Conservation (phyloP, 768 basidiomycete genomes). For the Psilocybe azurescens region DNA sequence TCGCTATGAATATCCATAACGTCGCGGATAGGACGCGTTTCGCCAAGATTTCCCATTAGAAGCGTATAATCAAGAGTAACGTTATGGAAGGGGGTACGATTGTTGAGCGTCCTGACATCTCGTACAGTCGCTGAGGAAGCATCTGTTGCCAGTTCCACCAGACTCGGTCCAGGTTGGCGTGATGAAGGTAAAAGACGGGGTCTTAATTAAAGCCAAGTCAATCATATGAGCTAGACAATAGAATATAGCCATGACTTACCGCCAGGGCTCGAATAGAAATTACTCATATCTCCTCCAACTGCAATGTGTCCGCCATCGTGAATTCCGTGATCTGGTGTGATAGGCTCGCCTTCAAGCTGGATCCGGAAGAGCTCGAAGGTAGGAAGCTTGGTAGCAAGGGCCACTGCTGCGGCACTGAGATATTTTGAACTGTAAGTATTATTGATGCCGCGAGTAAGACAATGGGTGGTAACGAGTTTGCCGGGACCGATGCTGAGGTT, state of each 20-base stretch:
- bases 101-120: constrained; percentile 38
- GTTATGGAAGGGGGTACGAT: constrained; percentile 31
- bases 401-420: constrained; percentile 29
- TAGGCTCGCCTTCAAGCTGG: constrained; percentile 39
- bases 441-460: constrained; percentile 39
- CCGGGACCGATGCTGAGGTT: constrained; percentile 40
- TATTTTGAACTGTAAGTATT: constrained; percentile 22
- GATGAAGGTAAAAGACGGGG: constrained; percentile 29
- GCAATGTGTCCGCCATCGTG: constrained; percentile 44
- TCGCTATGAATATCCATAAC: constrained; percentile 36
- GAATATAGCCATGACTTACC: too few relatives aligned
- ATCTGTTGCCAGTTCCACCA: constrained; percentile 47
- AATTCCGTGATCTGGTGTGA: constrained; percentile 25
- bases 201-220: not conserved
- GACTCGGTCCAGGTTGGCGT: constrained; percentile 43
- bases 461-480: constrained; percentile 34
- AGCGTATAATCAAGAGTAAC: constrained; percentile 39
- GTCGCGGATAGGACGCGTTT: constrained; percentile 32
- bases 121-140: constrained; percentile 28
- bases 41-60: constrained; percentile 32
- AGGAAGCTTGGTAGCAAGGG: constrained; percentile 27
- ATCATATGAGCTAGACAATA: not conserved
- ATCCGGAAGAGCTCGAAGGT: constrained; percentile 39
- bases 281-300: constrained; percentile 39
- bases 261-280: constrained; percentile 44